Evolutionary conservation across 805 yeast genomes (phyloP).

Genomic region (Cyberlindnera bimundalis): DNA sequence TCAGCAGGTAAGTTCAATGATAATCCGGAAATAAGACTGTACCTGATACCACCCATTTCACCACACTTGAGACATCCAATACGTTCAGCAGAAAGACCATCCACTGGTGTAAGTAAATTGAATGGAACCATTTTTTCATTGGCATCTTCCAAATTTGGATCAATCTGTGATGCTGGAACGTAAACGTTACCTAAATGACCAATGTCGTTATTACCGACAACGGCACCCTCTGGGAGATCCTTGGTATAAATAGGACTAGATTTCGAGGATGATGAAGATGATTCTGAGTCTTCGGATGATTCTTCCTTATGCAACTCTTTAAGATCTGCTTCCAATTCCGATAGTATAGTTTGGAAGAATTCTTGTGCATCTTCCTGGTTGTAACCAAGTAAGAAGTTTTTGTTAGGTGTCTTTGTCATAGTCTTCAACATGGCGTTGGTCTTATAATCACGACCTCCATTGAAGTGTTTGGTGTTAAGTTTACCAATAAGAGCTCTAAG

Average conservation of each 20-base stretch:
- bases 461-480: slow-evolving; percentile 54
- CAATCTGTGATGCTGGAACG: slow-evolving; percentile 73
- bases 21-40: slow-evolving; percentile 71
- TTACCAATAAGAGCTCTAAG: slow-evolving; percentile 49
- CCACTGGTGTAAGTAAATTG: slow-evolving; percentile 80
- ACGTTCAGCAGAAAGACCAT: slow-evolving; percentile 83
- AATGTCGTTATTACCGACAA: slow-evolving; percentile 40
- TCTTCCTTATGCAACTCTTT: slow-evolving; percentile 28
- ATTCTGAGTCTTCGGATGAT: slow-evolving; percentile 2
- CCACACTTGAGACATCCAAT: slow-evolving; percentile 91
- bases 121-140: slow-evolving; percentile 46
- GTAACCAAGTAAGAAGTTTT: slow-evolving; percentile 74
- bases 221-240: slow-evolving; percentile 35
- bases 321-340: slow-evolving; percentile 59
- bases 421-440: slow-evolving; percentile 58
- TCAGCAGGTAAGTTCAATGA: slow-evolving; percentile 64
- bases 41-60: slow-evolving; percentile 88
- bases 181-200: slow-evolving; percentile 63
- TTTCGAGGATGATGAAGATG: slow-evolving; percentile 11
- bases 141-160: slow-evolving; percentile 53
- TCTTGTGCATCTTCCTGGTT: slow-evolving; percentile 98
- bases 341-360: slow-evolving; percentile 77
- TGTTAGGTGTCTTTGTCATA: slow-evolving; percentile 77
- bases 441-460: slow-evolving; percentile 52
- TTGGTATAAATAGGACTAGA: slow-evolving; percentile 25